Evolutionary conservation across 495 filamentous ascomycete genomes (phyloP).

Genomic region (Hypoxylon trugodes): DNA sequence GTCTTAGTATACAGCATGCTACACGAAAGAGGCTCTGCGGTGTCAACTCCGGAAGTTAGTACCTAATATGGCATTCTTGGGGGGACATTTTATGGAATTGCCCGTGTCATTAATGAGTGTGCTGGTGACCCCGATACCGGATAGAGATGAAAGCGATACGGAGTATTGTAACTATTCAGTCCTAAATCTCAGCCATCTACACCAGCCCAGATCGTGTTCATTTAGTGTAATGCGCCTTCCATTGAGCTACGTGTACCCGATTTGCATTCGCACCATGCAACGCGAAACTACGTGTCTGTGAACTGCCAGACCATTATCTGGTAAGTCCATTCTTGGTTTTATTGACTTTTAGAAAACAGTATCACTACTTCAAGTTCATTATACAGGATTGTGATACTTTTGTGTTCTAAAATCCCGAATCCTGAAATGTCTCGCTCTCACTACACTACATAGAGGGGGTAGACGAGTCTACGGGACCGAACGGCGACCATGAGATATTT

Average conservation of each 20-base stretch:
- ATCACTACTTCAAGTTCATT: too few species aligned
- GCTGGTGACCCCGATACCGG: not conserved
- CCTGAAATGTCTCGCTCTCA: slow-evolving; percentile 18
- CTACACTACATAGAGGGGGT: not conserved
- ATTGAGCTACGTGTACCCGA: not conserved
- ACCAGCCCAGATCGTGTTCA: too few species aligned
- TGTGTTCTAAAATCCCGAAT: slow-evolving; percentile 12
- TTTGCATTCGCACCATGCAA: not conserved
- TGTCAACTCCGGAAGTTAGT: not conserved
- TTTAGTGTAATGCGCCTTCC: too few species aligned
- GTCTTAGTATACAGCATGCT: slow-evolving; percentile 2
- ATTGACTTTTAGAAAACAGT: too few species aligned
- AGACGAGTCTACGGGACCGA: not conserved
- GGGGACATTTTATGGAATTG: not conserved
- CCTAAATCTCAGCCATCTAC: too few species aligned
- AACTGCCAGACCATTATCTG: not conserved
- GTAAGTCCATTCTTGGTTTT: not conserved
- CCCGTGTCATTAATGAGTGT: not conserved
- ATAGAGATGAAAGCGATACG: not conserved
- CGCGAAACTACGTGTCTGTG: slow-evolving; percentile 8
- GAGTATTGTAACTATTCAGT: too few species aligned
- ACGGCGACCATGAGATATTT: not conserved
- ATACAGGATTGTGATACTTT: too few species aligned
- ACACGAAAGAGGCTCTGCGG: slow-evolving; percentile 16
- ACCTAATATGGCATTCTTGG: too few species aligned